Conservation (phyloP, 805 yeast species). For the Brettanomyces naardenensis region DNA sequence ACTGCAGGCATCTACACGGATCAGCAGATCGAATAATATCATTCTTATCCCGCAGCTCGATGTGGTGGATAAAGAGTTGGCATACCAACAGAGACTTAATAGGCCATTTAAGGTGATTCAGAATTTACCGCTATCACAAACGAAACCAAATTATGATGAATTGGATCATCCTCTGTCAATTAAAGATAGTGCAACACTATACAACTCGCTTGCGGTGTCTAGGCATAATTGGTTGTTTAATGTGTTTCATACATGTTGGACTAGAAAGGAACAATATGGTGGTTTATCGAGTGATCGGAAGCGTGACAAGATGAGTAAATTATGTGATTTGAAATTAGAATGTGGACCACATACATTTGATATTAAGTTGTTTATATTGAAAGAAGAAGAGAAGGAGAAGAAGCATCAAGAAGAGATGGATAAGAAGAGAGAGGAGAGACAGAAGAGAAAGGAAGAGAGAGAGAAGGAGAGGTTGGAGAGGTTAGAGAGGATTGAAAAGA, state of each 20-base stretch:
- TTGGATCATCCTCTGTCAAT: constrained; percentile 60
- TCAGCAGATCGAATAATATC: constrained; percentile 16
- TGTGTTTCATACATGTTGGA: constrained; percentile 77
- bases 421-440: constrained; percentile 21
- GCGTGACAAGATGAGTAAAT: constrained; percentile 81
- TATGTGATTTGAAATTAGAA: constrained; percentile 65
- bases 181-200: constrained; percentile 65
- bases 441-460: constrained; percentile 28
- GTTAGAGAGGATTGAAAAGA: constrained; percentile 6
- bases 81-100: constrained; percentile 22
- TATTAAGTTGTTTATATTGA: constrained; percentile 70
- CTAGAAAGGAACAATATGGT: constrained; percentile 38
- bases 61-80: constrained; percentile 22
- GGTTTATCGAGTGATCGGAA: constrained; percentile 35
- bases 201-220: constrained; percentile 65
- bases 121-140: constrained; percentile 59
- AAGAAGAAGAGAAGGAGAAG: constrained; percentile 64
- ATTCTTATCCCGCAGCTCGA: constrained; percentile 24
- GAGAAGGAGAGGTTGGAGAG: constrained; percentile 13
- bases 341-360: constrained; percentile 84
- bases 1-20: too few species aligned
- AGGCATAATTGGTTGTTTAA: constrained; percentile 58
- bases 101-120: constrained; percentile 62
- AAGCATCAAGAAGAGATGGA: constrained; percentile 26
- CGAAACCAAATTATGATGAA: constrained; percentile 54